Percentiles rank a stretch among this genome's conserved stretches.
These are phyloP conservation scores for Claviceps purpurea DNA, from an alignment of 2,329 filamentous ascomycete genomes.

Conservation along the genomic window DNA sequence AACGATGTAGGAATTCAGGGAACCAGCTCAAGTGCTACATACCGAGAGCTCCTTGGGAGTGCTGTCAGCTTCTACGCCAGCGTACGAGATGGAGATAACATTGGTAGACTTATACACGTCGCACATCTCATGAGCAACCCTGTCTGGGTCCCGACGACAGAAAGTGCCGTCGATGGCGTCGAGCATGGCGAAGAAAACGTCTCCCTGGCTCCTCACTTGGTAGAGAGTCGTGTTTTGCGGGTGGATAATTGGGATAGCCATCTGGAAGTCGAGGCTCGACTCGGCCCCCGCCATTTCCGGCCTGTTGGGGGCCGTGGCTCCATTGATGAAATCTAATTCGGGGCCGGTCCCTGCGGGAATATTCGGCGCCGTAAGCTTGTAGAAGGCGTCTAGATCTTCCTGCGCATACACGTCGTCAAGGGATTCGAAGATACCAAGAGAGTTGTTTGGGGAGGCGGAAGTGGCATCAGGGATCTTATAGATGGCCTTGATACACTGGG, in stretches of 20 bases:
- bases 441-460: conserved; percentile 25
- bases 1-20: no score
- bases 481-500: conserved; percentile 38
- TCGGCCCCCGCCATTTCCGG: conserved; percentile 24
- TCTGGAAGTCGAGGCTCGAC: conserved; percentile 40
- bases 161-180: conserved; percentile 39
- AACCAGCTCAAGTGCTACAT: neutral
- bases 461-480: conserved; percentile 29
- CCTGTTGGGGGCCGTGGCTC: conserved; percentile 28
- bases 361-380: conserved; percentile 26
- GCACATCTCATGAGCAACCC: conserved; percentile 21
- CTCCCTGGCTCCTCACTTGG: conserved; percentile 24
- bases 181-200: conserved; percentile 28
- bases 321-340: conserved; percentile 31
- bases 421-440: conserved; percentile 39
- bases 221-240: conserved; percentile 38
- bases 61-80: conserved; percentile 16
- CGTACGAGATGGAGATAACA: conserved; percentile 29
- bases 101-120: conserved; percentile 17
- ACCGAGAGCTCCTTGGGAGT: conserved; percentile 29
- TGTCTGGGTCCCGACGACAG: conserved; percentile 35
- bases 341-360: conserved; percentile 30
- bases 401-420: conserved; percentile 37
- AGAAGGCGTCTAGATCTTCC: conserved; percentile 34
- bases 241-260: conserved; percentile 36